phyloP scores from a whole-genome alignment of 345 rosid species.

The Heritiera fomes region DNA sequence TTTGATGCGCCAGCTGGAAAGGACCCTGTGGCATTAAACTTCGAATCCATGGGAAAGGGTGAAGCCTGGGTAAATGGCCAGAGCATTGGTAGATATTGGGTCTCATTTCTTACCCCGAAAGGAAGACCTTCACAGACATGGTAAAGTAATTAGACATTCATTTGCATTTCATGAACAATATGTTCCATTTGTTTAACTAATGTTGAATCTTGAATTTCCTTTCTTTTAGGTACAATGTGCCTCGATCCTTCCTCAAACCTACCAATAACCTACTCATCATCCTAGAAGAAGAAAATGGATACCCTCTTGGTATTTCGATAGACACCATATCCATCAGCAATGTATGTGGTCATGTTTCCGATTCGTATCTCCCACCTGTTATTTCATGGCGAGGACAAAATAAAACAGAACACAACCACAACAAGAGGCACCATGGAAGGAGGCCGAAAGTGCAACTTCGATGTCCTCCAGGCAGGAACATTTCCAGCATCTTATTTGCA shows the following conservation, averaged over 20 bases:
- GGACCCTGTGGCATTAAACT: constrained; percentile 62
- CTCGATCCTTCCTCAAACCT: constrained; percentile 53
- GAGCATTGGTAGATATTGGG: constrained; percentile 81
- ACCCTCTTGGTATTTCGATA: constrained; percentile 49
- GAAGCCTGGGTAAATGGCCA: constrained; percentile 84
- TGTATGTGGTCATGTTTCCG: constrained; percentile 35
- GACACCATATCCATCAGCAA: constrained; percentile 41
- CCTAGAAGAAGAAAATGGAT: constrained; percentile 55
- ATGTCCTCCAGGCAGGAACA: constrained; percentile 30
- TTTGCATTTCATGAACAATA: neutral
- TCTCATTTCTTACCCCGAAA: constrained; percentile 48
- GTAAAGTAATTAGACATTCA: constrained; percentile 27
- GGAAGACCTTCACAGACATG: constrained; percentile 73
- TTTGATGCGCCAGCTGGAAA: constrained; percentile 64
- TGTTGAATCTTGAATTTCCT: neutral
- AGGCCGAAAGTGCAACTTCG: constrained; percentile 26
- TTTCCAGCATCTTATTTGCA: constrained; percentile 33
- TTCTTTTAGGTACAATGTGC: constrained; percentile 52
- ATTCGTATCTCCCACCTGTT: constrained; percentile 24
- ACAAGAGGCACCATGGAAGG: constrained; percentile 12
- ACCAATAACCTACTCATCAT: constrained; percentile 47
- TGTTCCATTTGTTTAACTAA: neutral
- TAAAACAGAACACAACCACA: neutral
- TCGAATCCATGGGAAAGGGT: constrained; percentile 78
- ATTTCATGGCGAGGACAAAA: constrained; percentile 33